Evolutionary conservation across 495 filamentous ascomycete genomes (phyloP).

Genomic region (Aspergillus hancockii): DNA sequence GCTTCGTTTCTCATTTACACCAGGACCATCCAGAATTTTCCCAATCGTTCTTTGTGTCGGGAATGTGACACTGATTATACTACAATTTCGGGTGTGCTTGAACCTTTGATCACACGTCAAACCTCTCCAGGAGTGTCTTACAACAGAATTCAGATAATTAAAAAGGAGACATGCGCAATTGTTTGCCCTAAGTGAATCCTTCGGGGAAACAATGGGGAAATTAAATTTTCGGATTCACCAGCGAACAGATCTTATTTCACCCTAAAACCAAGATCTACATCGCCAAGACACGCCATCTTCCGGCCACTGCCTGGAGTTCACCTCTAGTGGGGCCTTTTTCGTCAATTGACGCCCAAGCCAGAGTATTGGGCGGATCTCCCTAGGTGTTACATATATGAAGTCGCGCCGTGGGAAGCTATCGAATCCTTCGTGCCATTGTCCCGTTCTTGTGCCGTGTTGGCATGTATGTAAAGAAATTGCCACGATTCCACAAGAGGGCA

Average conservation of each 20-base stretch:
- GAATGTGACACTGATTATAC: no score
- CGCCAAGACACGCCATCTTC: not conserved
- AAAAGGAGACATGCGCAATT: not conserved
- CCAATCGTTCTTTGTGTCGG: no score
- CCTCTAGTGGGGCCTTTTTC: not conserved
- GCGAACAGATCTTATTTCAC: not conserved
- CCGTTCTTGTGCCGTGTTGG: not conserved
- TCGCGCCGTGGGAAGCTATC: not conserved
- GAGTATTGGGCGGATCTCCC: not conserved
- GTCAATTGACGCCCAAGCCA: not conserved
- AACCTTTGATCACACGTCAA: no score
- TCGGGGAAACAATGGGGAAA: conserved; percentile 3
- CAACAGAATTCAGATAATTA: no score
- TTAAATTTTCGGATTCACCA: not conserved
- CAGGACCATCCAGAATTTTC: no score
- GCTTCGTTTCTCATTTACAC: no score
- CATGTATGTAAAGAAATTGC: not conserved
- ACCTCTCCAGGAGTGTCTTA: no score
- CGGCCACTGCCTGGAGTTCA: not conserved
- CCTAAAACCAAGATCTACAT: not conserved
- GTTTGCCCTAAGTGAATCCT: not conserved
- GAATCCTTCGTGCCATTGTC: not conserved
- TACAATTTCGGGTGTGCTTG: no score
- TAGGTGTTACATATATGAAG: not conserved
- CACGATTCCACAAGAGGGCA: not conserved